Conservation (phyloP, 371 early-diverging fungal genomes). For the Amoeboaphelidium protococcarum region DNA sequence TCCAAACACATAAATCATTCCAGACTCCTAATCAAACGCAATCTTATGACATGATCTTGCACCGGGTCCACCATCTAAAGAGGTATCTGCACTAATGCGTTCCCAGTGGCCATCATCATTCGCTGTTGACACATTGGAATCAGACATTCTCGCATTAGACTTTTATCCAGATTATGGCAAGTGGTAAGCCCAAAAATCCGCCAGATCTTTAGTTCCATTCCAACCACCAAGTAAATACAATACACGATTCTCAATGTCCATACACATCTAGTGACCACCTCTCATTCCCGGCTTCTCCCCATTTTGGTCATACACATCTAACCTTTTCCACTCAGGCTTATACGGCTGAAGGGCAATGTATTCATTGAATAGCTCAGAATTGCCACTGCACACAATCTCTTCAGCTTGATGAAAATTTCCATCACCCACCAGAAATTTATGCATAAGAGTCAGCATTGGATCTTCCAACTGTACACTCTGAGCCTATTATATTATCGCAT, state of each 20-base stretch:
- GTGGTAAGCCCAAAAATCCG: conserved; percentile 70
- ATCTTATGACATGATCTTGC: conserved; percentile 79
- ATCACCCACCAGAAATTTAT: conserved; percentile 21
- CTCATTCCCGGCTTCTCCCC: conserved; percentile 18
- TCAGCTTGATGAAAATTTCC: conserved; percentile 48
- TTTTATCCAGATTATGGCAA: too few relatives aligned
- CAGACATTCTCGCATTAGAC: too few relatives aligned
- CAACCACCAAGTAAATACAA: conserved; percentile 87
- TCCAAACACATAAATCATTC: conserved; percentile 54
- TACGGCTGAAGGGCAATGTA: conserved; percentile 35
- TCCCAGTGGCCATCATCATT: conserved; percentile 30
- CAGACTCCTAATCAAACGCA: conserved; percentile 43
- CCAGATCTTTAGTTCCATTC: conserved; percentile 61
- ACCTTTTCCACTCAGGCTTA: conserved; percentile 36
- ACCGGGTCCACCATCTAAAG: conserved; percentile 32
- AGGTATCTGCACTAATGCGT: conserved; percentile 40
- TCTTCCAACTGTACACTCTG: conserved; percentile 40
- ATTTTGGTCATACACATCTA: conserved; percentile 13
- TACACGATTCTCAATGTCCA: conserved; percentile 33
- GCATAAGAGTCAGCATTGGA: conserved; percentile 42
- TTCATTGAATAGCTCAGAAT: conserved; percentile 29
- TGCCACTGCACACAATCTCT: conserved; percentile 26
- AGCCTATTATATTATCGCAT: conserved; percentile 26
- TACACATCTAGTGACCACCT: conserved; percentile 92
- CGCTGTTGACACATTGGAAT: too few relatives aligned